Evolutionary conservation across 345 rosid species (phyloP).

Genomic region (Orychophragmus violaceus): DNA sequence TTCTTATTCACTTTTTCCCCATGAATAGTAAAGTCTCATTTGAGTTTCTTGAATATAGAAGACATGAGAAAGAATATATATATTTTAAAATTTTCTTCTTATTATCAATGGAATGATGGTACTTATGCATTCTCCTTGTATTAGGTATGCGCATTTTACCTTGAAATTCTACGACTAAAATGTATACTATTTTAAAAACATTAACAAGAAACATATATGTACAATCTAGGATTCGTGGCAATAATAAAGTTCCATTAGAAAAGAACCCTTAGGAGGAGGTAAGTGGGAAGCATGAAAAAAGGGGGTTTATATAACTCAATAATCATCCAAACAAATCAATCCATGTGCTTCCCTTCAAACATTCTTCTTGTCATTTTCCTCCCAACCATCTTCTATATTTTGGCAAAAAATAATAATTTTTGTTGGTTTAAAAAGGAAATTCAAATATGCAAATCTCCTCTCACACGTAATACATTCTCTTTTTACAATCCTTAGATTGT

Average conservation of each 20-base stretch:
- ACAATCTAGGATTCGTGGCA: neutral
- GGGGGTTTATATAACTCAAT: conserved; percentile 26
- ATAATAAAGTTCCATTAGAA: neutral
- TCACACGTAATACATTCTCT: conserved; percentile 40
- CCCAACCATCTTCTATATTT: conserved; percentile 36
- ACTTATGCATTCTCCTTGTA: neutral
- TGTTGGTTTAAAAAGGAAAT: neutral
- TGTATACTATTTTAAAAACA: neutral
- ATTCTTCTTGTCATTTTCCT: conserved; percentile 49
- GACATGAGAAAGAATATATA: neutral
- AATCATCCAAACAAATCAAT: conserved; percentile 67
- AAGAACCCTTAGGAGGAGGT: conserved; percentile 12
- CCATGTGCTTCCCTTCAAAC: conserved; percentile 64
- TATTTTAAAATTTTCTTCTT: neutral
- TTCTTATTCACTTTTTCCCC: conserved; percentile 2
- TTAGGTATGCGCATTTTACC: neutral
- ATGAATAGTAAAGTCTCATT: neutral
- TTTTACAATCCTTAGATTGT: conserved; percentile 47
- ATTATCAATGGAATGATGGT: neutral
- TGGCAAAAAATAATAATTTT: conserved; percentile 35
- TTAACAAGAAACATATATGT: neutral
- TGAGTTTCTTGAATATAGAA: neutral
- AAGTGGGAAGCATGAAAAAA: conserved; percentile 29
- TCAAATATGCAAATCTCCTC: conserved; percentile 20
- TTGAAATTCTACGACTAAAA: neutral